Conservation (phyloP, 2,329 filamentous ascomycete species). For the Colletotrichum sp. region DNA sequence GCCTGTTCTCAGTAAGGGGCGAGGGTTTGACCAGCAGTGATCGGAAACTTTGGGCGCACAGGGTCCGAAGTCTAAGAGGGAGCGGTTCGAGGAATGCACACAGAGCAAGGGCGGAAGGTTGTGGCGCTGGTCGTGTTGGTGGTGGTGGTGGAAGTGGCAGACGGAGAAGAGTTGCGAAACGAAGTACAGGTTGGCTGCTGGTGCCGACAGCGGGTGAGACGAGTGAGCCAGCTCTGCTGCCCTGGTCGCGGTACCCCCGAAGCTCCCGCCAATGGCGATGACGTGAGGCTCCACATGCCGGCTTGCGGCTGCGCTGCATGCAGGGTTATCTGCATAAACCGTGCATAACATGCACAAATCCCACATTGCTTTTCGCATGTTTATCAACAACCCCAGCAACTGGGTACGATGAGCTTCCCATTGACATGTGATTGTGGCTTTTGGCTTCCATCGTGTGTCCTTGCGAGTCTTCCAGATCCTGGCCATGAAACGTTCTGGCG, state of each 20-base stretch:
- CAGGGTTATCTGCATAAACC: background rate
- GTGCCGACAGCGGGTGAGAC: background rate
- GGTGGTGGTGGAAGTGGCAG: background rate
- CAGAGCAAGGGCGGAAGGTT: slow-evolving; percentile 2
- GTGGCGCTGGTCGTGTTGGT: background rate
- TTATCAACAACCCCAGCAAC: background rate
- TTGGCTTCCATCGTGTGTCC: background rate
- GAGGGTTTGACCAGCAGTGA: slow-evolving; percentile 3
- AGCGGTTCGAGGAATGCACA: slow-evolving; percentile 3
- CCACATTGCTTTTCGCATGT: background rate
- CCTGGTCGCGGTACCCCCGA: background rate
- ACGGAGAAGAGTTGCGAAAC: slow-evolving; percentile 12
- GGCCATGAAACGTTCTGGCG: background rate
- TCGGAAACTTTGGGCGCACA: slow-evolving; percentile 17
- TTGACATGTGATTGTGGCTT: slow-evolving; percentile 14
- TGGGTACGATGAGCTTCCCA: background rate
- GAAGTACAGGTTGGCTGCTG: background rate
- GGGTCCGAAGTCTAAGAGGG: slow-evolving; percentile 12
- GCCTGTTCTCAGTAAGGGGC: slow-evolving; percentile 1
- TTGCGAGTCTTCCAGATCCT: background rate
- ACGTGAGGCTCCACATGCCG: slow-evolving; percentile 17
- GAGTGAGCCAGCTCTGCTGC: slow-evolving; percentile 1
- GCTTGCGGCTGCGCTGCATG: background rate
- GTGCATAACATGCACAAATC: background rate
- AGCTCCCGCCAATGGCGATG: slow-evolving; percentile 19